Evolutionary conservation across 1,284 basidiomycete species (phyloP).

Genomic region (Apiotrichum veenhuisii): DNA sequence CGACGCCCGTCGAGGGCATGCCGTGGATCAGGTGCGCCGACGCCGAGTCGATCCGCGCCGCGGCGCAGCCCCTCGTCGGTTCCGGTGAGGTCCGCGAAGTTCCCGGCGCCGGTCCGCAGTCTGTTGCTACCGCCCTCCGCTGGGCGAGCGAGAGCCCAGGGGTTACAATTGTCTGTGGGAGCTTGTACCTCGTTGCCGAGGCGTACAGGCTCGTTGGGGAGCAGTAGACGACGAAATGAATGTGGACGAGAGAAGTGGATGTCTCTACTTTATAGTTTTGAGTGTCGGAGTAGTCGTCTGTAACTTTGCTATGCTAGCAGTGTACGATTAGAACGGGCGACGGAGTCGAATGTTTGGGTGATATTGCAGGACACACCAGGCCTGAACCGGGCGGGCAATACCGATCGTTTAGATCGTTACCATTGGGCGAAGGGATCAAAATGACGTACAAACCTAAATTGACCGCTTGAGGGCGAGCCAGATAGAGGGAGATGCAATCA

Average conservation of each 20-base stretch:
- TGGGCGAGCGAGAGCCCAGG: conserved; percentile 37
- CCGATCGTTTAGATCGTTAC: too few species aligned
- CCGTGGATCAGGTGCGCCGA: conserved; percentile 75
- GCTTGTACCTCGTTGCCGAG: conserved; percentile 85
- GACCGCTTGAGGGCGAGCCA: too few species aligned
- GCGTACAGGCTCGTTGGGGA: conserved; percentile 62
- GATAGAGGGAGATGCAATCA: too few species aligned
- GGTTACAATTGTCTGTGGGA: conserved; percentile 74
- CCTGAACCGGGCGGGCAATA: too few species aligned
- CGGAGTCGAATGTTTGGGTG: too few species aligned
- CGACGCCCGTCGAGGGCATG: conserved; percentile 78
- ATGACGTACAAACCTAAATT: too few species aligned
- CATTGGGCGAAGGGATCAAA: too few species aligned
- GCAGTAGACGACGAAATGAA: background rate
- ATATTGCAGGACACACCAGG: too few species aligned
- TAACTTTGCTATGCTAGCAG: background rate
- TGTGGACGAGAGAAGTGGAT: background rate
- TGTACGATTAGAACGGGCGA: too few species aligned
- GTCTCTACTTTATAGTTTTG: too few species aligned
- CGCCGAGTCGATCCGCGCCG: conserved; percentile 51
- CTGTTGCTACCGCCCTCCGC: conserved; percentile 25
- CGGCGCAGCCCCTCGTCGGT: conserved; percentile 40
- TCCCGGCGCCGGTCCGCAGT: conserved; percentile 16
- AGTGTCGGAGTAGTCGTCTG: background rate
- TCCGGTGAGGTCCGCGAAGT: conserved; percentile 14